Evolutionary conservation across 2,329 filamentous ascomycete genomes (phyloP).

Genomic region (Colletotrichum australisinense): DNA sequence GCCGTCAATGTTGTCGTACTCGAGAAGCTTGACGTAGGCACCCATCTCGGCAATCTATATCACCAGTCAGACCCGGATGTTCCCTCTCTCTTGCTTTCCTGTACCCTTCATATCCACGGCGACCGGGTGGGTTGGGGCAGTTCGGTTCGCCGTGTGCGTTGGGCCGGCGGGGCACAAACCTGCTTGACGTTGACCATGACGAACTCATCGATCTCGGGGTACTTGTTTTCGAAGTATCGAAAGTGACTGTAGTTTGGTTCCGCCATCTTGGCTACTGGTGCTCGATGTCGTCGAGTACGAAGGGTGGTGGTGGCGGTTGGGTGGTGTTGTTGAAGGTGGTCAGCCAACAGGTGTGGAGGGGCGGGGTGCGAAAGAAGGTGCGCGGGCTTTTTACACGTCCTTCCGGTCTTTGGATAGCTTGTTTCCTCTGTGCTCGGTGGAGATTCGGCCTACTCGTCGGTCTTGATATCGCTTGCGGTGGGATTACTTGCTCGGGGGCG

Average conservation of each 20-base stretch:
- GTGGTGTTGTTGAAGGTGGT: slow-evolving; percentile 32
- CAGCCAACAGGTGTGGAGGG: slow-evolving; percentile 37
- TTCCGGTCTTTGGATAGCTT: slow-evolving; percentile 7
- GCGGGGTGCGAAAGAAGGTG: slow-evolving; percentile 43
- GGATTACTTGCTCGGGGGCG: slow-evolving; percentile 17
- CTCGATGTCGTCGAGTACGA: slow-evolving; percentile 39
- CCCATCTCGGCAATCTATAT: slow-evolving; percentile 97
- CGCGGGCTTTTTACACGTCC: slow-evolving; percentile 37
- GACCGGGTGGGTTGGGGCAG: slow-evolving; percentile 12
- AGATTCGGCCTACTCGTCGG: slow-evolving; percentile 24
- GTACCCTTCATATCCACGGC: background rate
- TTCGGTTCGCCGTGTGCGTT: slow-evolving; percentile 29
- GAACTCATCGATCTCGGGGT: slow-evolving; percentile 98
- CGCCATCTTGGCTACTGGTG: slow-evolving; percentile 78
- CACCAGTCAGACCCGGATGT: slow-evolving; percentile 36
- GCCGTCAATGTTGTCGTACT: slow-evolving; percentile 99
- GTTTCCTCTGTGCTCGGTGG: slow-evolving; percentile 33
- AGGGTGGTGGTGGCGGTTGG: slow-evolving; percentile 33
- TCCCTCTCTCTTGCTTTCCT: background rate
- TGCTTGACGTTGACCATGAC: slow-evolving; percentile 99
- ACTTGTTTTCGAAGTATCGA: slow-evolving; percentile 98
- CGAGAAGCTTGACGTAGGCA: slow-evolving; percentile 98
- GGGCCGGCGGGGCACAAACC: slow-evolving; percentile 60
- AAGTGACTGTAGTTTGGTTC: slow-evolving; percentile 80
- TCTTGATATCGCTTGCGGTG: slow-evolving; percentile 3